Conservation (phyloP, 495 filamentous ascomycete genomes). For the Hypoxylon cercidicola region DNA sequence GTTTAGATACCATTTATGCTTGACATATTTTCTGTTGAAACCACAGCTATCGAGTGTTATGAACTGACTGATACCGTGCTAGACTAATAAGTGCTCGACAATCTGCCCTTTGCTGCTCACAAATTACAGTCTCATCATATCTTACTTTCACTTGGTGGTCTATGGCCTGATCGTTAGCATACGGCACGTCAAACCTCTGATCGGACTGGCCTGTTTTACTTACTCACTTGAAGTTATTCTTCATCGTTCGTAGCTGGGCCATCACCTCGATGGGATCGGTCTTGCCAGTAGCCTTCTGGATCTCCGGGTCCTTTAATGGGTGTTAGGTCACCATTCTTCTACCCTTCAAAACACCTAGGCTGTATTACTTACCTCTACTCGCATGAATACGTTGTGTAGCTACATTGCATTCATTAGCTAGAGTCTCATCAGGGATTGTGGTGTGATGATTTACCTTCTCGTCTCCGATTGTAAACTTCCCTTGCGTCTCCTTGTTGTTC, state of each 20-base stretch:
- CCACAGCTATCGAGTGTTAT: no score
- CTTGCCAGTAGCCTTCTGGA: conserved; percentile 86
- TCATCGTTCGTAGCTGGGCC: conserved; percentile 87
- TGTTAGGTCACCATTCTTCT: conserved; percentile 20
- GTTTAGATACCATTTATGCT: not conserved
- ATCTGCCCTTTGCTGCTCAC: not conserved
- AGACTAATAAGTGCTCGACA: no score
- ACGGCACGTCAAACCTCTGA: not conserved
- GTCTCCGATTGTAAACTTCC: conserved; percentile 96
- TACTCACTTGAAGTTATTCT: conserved; percentile 82
- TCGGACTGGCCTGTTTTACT: conserved; percentile 24
- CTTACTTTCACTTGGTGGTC: conserved; percentile 42
- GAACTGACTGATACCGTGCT: no score
- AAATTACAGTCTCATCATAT: conserved; percentile 19
- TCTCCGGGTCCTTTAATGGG: conserved; percentile 73
- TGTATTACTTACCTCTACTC: conserved; percentile 71
- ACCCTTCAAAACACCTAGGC: not conserved
- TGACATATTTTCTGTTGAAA: not conserved
- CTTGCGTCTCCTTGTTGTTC: conserved; percentile 86
- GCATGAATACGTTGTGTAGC: conserved; percentile 98
- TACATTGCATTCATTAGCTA: conserved; percentile 46
- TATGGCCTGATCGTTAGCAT: conserved; percentile 19
- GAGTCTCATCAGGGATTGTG: not conserved
- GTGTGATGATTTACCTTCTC: conserved; percentile 76
- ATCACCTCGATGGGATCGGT: conserved; percentile 88